Evolutionary conservation across 148 eudicot species (phyloP), one percentile per base, ranked within the genome.

Genomic region (Polygonum aviculare): DNA sequence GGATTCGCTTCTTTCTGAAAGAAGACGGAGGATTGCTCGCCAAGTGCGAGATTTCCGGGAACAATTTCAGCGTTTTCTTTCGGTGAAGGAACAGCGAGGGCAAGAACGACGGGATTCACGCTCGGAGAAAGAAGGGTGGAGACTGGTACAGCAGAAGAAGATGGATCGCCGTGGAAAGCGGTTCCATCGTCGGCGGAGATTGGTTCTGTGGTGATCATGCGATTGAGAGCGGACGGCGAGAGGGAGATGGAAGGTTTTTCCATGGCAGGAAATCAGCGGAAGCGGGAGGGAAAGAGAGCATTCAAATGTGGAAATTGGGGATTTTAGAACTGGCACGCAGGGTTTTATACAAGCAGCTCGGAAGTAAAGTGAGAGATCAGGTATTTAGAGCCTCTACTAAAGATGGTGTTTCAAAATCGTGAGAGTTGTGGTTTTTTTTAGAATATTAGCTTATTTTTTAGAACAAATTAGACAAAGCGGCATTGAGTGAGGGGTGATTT

Each of bases 51-150:
- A 26, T 33, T 11, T 62, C 69, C 69, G 38, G 69, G 6, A 15
- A 26, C 16, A 11, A 59, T 19, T 62, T 62, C 69, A 6, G 15
- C 69, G 5, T 31, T 62, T 62, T 62, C 69, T 62, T 62, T 62
- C 14, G 69, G 4, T 9, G 69, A 62, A 62, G 31, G 69, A 62
- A 54, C 60, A 26, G 2, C 22, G 1, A 5, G 10, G 60, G 60
- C 9, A 10, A n/a, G 60, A 54, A 18, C 7, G 19, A 21, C 60
- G 26, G 60, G 9, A 21, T 54, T 54, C 8, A n/a, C 22, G 22
- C 26, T 54, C 12, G 69, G 38, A 62, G 69, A 62, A 62, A 62
- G 69, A 62, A 38, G 18, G 69, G 69, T 31, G 69, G 69, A 62
- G 69, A 31, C 38, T 26, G 31, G 5, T 62, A 62, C 69, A 12